Percentiles rank a stretch among this genome's conserved stretches.
Conservation (phyloP, 768 basidiomycete genomes). For the Amylocystis lapponica region DNA sequence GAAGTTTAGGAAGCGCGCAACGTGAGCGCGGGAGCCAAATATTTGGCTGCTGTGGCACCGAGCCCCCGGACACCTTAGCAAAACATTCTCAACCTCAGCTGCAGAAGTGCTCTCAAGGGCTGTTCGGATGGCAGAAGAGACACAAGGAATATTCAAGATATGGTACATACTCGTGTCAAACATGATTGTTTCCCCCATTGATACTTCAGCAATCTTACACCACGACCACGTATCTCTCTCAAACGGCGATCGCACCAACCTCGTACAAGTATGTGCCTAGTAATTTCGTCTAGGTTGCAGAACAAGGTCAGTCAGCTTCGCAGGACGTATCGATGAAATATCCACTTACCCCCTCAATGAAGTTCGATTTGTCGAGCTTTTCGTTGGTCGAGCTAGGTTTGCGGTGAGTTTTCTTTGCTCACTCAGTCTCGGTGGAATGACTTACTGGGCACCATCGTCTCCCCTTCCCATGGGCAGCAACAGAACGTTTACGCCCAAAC, state of each 20-base stretch:
- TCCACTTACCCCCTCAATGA: conserved; percentile 68
- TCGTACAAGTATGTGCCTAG: conserved; percentile 82
- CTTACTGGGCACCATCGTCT: conserved; percentile 91
- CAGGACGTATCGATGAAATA: not conserved
- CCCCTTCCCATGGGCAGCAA: conserved; percentile 91
- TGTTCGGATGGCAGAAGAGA: too few relatives aligned
- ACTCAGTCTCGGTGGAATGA: conserved; percentile 18
- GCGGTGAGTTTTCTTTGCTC: not conserved
- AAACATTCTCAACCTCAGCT: too few relatives aligned
- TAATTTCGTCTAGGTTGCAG: conserved; percentile 67
- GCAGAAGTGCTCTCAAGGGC: too few relatives aligned
- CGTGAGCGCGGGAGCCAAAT: too few relatives aligned
- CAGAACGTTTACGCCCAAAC: conserved; percentile 78
- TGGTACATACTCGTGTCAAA: too few relatives aligned
- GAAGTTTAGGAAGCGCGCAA: too few relatives aligned
- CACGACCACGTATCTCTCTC: too few relatives aligned
- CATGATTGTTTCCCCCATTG: too few relatives aligned
- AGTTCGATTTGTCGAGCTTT: conserved; percentile 89
- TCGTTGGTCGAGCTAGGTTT: conserved; percentile 78
- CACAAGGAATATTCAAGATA: too few relatives aligned
- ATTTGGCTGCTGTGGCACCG: too few relatives aligned
- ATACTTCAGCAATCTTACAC: too few relatives aligned
- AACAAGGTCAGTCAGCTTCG: not conserved
- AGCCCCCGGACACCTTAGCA: too few relatives aligned
- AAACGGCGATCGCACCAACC: conserved; percentile 29